These are phyloP conservation scores for Mycena amicta DNA, from an alignment of 768 basidiomycete genomes.

Conservation along the genomic window DNA sequence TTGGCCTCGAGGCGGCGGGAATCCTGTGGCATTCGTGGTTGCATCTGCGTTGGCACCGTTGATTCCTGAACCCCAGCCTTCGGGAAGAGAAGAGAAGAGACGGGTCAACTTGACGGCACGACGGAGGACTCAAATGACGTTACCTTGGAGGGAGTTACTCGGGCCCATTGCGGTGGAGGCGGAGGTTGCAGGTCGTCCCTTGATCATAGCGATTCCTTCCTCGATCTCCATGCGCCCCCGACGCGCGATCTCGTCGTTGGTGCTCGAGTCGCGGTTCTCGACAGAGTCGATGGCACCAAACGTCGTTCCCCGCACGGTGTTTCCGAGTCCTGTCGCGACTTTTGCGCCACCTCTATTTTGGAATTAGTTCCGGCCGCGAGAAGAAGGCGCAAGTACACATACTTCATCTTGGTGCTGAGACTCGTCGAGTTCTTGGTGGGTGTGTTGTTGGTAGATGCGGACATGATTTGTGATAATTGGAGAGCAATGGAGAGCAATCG, in stretches of 20 bases:
- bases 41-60: slow-evolving; percentile 18
- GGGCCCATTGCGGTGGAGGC: background rate
- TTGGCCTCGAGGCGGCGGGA: slow-evolving; percentile 11
- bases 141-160: slow-evolving; percentile 15
- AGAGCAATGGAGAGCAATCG: background rate
- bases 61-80: slow-evolving; percentile 21
- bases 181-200: slow-evolving; percentile 2
- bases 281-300: slow-evolving; percentile 42
- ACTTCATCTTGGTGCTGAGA: background rate
- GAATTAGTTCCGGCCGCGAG: background rate
- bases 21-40: slow-evolving; percentile 10
- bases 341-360: slow-evolving; percentile 3
- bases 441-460: background rate
- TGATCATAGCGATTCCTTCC: slow-evolving; percentile 37
- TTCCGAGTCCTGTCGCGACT: slow-evolving; percentile 40
- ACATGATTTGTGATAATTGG: background rate
- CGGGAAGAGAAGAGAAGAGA: background rate
- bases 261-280: slow-evolving; percentile 27
- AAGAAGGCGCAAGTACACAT: background rate
- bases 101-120: too few species aligned
- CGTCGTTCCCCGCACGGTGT: slow-evolving; percentile 46
- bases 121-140: too few species aligned
- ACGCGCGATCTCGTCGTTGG: slow-evolving; percentile 38
- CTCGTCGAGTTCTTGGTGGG: background rate
- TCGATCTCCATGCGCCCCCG: slow-evolving; percentile 44